Conservation (phyloP, 768 basidiomycete genomes). For the Amanita polypyramis region DNA sequence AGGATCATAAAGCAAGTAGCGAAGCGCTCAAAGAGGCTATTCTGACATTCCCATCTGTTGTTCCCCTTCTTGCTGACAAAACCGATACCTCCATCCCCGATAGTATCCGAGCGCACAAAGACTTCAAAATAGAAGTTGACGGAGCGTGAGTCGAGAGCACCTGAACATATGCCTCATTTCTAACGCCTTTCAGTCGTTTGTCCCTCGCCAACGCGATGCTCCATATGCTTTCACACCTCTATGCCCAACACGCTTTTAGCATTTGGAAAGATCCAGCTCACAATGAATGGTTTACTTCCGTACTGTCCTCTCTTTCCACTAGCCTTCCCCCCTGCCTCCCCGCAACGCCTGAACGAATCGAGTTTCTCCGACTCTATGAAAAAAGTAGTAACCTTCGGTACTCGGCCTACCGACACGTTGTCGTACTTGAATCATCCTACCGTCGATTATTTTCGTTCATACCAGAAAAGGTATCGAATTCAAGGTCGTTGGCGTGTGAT, state of each 20-base stretch:
- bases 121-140: constrained; percentile 64
- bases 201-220: constrained; percentile 36
- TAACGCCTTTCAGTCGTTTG: constrained; percentile 21
- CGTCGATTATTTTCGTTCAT: constrained; percentile 61
- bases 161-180: not conserved
- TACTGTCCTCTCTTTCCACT: constrained; percentile 34
- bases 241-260: constrained; percentile 63
- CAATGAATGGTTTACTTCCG: constrained; percentile 60
- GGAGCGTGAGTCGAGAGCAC: constrained; percentile 34
- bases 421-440: constrained; percentile 60
- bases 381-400: constrained; percentile 26
- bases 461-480: constrained; percentile 41
- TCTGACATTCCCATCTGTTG: constrained; percentile 66
- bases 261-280: constrained; percentile 74
- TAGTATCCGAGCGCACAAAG: constrained; percentile 45
- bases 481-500: constrained; percentile 66
- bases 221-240: constrained; percentile 82
- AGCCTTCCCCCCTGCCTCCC: constrained; percentile 26
- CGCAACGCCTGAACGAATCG: constrained; percentile 19
- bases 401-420: constrained; percentile 64
- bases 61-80: constrained; percentile 80
- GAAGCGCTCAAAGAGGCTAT: constrained; percentile 67
- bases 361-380: constrained; percentile 30
- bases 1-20: constrained; percentile 53
- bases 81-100: constrained; percentile 57